These are phyloP conservation scores for Pestalotiopsis sp. DNA, from an alignment of 2,329 filamentous ascomycete species.

Conservation along the genomic window DNA sequence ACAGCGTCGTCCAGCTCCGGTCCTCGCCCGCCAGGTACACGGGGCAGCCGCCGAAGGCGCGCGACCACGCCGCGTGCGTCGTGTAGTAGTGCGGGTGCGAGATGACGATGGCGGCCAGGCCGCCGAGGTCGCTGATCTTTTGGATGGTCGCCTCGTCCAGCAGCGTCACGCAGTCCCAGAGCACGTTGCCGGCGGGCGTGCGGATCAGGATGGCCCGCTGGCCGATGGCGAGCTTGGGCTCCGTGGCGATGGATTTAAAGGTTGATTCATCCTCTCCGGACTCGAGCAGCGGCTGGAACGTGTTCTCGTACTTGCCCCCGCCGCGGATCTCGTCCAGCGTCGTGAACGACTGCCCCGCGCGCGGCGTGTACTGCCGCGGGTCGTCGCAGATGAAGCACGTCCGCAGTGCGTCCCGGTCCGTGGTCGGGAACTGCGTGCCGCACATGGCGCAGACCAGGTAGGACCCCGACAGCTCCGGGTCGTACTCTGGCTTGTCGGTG, in stretches of 20 bases:
- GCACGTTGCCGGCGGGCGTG: slow-evolving; percentile 68
- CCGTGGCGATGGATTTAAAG: slow-evolving; percentile 50
- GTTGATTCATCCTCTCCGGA: slow-evolving; percentile 19
- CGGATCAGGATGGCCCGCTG: slow-evolving; percentile 72
- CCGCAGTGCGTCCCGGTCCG: slow-evolving; percentile 48
- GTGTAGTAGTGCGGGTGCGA: slow-evolving; percentile 84
- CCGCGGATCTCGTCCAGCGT: slow-evolving; percentile 51
- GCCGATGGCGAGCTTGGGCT: slow-evolving; percentile 71
- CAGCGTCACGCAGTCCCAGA: slow-evolving; percentile 79
- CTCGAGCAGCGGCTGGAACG: slow-evolving; percentile 46
- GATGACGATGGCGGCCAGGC: slow-evolving; percentile 72
- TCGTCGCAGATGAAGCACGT: slow-evolving; percentile 76
- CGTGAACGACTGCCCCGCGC: slow-evolving; percentile 66
- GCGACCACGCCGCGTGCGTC: slow-evolving; percentile 75
- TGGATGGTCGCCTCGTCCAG: slow-evolving; percentile 66
- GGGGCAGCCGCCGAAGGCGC: slow-evolving; percentile 63
- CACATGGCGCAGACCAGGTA: slow-evolving; percentile 68
- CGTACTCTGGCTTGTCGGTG: slow-evolving; percentile 14
- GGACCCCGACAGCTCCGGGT: slow-evolving; percentile 25
- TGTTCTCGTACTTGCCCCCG: slow-evolving; percentile 49
- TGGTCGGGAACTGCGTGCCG: slow-evolving; percentile 68
- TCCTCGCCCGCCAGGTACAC: slow-evolving; percentile 73
- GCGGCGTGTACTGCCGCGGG: slow-evolving; percentile 70
- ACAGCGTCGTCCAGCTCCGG: slow-evolving; percentile 60
- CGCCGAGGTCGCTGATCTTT: slow-evolving; percentile 62